phyloP scores from a whole-genome alignment of 371 early-diverging fungal genomes.

The Mucor mucedo region DNA sequence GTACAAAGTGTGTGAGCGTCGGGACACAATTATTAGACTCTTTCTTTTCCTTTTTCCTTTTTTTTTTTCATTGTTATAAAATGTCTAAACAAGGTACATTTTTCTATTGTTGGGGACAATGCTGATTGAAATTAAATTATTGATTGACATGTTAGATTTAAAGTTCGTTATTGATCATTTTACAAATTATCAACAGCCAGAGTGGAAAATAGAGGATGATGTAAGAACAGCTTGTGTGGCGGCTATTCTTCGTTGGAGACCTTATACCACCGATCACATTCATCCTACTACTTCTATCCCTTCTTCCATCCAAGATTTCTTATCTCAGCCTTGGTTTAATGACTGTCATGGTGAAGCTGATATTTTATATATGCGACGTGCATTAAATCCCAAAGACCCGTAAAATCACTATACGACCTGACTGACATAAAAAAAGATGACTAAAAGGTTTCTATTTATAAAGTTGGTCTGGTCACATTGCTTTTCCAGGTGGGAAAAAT shows the following conservation, averaged over 20 bases:
- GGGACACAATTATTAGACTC: too few species aligned
- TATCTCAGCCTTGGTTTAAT: slow-evolving; percentile 34
- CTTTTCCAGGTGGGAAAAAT: slow-evolving; percentile 75
- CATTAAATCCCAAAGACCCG: slow-evolving; percentile 63
- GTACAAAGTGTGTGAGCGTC: too few species aligned
- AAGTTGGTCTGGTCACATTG: slow-evolving; percentile 75
- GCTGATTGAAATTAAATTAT: too few species aligned
- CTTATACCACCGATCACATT: slow-evolving; percentile 6
- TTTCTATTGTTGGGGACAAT: too few species aligned
- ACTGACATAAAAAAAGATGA: background rate
- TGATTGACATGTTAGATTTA: background rate
- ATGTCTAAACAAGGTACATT: too few species aligned
- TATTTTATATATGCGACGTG: slow-evolving; percentile 68
- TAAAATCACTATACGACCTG: slow-evolving; percentile 22
- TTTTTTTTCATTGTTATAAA: too few species aligned
- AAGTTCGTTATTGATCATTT: slow-evolving; percentile 1
- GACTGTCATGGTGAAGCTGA: slow-evolving; percentile 49
- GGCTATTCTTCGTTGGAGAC: slow-evolving; percentile 27
- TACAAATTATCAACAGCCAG: background rate
- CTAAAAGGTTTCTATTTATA: background rate
- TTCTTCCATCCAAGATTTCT: slow-evolving; percentile 2
- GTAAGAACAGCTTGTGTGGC: slow-evolving; percentile 25
- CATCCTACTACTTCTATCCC: background rate
- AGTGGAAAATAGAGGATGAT: background rate
- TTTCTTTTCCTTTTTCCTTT: too few species aligned